Conservation (phyloP, 768 basidiomycete species). For the Rubroboletus satanas region DNA sequence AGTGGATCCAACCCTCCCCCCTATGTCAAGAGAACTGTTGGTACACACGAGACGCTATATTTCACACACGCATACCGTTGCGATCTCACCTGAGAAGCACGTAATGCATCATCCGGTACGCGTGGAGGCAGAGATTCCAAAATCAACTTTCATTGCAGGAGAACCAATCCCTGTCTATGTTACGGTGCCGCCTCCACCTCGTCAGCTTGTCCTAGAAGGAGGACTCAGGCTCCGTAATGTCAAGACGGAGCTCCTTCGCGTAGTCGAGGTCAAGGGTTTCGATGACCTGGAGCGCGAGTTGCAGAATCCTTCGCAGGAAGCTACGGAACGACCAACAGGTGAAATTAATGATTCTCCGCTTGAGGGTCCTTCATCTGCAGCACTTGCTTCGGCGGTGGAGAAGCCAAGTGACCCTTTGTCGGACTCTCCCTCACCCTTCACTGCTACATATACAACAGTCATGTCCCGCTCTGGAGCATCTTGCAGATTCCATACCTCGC, state of each 20-base stretch:
- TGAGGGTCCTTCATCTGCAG: conserved; percentile 33
- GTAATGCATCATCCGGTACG: conserved; percentile 58
- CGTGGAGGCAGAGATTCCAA: conserved; percentile 67
- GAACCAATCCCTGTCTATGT: conserved; percentile 79
- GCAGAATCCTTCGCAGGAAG: conserved; percentile 28
- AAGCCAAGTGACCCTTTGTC: conserved; percentile 39
- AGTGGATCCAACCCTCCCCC: conserved; percentile 33
- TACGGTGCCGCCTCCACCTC: conserved; percentile 70
- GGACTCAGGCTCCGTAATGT: conserved; percentile 78
- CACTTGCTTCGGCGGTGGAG: conserved; percentile 21
- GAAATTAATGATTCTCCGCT: conserved; percentile 12
- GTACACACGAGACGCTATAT: conserved; percentile 77
- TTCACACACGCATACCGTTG: conserved; percentile 55
- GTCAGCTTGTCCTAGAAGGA: conserved; percentile 61
- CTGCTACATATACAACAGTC: conserved; percentile 47
- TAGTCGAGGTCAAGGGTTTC: conserved; percentile 52
- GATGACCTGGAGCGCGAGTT: conserved; percentile 33
- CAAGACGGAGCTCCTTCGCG: conserved; percentile 71
- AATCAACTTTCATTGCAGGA: conserved; percentile 64
- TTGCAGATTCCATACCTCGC: conserved; percentile 80
- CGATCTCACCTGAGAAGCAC: conserved; percentile 56
- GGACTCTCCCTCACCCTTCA: conserved; percentile 36
- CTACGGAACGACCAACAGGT: conserved; percentile 11
- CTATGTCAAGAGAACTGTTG: conserved; percentile 51
- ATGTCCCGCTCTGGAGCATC: conserved; percentile 88